Evolutionary conservation across 139 green algal species (phyloP), one percentile per base, ranked within the genome.

Genomic region (Chlorokybus atmophyticus): DNA sequence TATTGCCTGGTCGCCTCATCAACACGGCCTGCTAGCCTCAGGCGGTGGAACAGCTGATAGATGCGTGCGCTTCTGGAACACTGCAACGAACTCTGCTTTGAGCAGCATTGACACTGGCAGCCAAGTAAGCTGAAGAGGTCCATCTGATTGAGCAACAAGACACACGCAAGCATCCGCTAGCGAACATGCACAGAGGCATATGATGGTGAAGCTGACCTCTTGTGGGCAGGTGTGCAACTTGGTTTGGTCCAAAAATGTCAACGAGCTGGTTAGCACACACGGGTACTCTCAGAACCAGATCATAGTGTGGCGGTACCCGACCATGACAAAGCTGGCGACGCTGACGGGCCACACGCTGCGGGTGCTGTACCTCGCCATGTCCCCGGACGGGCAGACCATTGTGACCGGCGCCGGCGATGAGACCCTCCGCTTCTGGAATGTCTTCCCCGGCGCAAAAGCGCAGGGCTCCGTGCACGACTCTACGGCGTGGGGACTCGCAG

Each of bases 1-100:
- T 27, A 93, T 97, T 42, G 82, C 87, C 0, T 97, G 90, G 90
- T 94, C 83, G 6, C 90, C 90, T 1, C 90, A 97, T 74, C 83
- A 94, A 73, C 88, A 96, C 54, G 85, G 90, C 29, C 64, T 97
- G 61, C 79, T 97, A 24, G 88, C 86, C 1, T 85, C 68, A 21
- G 90, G 90, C 1, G 90, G 88, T n/a, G 90, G 90, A 55, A 95
- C 90, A 3, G 90, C 88, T 3, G 90, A 97, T 70, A 68, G 87
- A 44, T 91, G 79, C 77, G 94, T 98, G 31, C 80, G 83, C 26
- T 95, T 97, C 60, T 97, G 88, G 87, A 96, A 93, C 77, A 94
- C 89, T 2, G 71, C 73, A 40, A 94, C 77, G 6, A 76, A 75
- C 32, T 67, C 66, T 4, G 40, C 70, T 0, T 41, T 96, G 42